Conservation (phyloP, 352 stramenopile species). For the Pythium vanterpoolii region DNA sequence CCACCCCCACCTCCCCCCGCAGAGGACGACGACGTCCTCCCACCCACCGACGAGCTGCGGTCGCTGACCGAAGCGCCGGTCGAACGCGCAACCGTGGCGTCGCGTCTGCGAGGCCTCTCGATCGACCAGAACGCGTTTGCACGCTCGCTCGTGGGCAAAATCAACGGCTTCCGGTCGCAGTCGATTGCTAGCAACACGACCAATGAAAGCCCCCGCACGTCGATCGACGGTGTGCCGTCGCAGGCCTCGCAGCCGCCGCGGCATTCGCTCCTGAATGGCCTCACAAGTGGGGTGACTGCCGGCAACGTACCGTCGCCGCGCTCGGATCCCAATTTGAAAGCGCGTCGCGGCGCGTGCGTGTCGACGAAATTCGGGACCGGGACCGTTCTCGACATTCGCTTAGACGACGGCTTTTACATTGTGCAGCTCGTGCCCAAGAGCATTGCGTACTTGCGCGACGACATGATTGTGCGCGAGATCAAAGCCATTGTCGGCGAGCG, state of each 20-base stretch:
- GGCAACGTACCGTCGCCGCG: constrained; percentile 23
- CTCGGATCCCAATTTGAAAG: constrained; percentile 37
- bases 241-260: constrained; percentile 5
- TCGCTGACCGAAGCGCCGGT: constrained; percentile 41
- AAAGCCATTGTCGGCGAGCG: constrained; percentile 80
- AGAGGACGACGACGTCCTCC: constrained; percentile 18
- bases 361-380: constrained; percentile 76
- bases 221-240: constrained; percentile 32
- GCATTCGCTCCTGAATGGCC: constrained; percentile 16
- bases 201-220: constrained; percentile 32
- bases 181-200: constrained; percentile 8
- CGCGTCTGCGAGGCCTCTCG: constrained; percentile 24
- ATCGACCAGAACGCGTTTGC: constrained; percentile 30
- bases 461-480: constrained; percentile 74
- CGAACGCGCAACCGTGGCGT: neutral
- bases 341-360: constrained; percentile 63
- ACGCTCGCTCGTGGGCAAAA: constrained; percentile 22
- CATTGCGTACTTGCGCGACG: constrained; percentile 64
- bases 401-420: constrained; percentile 72
- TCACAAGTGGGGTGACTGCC: constrained; percentile 19
- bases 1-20: neutral
- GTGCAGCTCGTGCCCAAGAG: constrained; percentile 71
- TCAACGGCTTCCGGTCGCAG: constrained; percentile 20
- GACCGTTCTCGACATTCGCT: constrained; percentile 63
- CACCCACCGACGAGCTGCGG: constrained; percentile 34